Evolutionary conservation across 1,139 yeast genomes (phyloP), one percentile per base, ranked within the genome.

Genomic region (Nakaseomyces bracarensis): DNA sequence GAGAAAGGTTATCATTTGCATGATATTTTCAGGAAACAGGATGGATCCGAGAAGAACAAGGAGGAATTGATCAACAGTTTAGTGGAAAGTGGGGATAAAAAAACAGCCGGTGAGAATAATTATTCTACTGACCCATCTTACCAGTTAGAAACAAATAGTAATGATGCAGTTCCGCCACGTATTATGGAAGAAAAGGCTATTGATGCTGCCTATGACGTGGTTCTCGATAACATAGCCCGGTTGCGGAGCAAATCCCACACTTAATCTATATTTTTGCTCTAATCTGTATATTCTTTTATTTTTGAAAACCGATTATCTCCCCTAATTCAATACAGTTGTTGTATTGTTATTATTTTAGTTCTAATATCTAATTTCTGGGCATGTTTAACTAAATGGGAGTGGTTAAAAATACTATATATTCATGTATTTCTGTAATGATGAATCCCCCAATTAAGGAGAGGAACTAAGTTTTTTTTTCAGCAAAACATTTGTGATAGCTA

Each of bases 131-230:
- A 30, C 18, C n/a, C 15, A 10, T 39, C 22, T 11, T 22, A 10
- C 11, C 13, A 14, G 1, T 8, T 13, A 14, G 37, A 23, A 2
- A 10, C 26, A 3, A 9, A 19, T 4, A 15, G 25, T n/a, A 27
- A 20, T 7, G 43, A 45, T 4, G 41, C 40, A 20, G 14, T 40
- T 3, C 14, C 40, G 8, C 46, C 19, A 28, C 38, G 18, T 46
- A 43, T 22, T 3, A 52, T 52, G 36, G 59, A 54, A 15, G 56
- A 54, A 5, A 67, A 60, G 22, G 66, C 63, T 3, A 63, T 73
- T 14, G 70, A 63, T 46, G 69, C 72, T 22, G 74, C 77, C 0
- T 75, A 74, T 52, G 81, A 76, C 54, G 63, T 69, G 45, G 71
- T 75, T 11, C 59, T 75, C 42, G 73, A 69, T 38, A 68, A 65